These are phyloP conservation scores for Cytospora mali DNA, from an alignment of 2,329 filamentous ascomycete species.

Conservation along the genomic window DNA sequence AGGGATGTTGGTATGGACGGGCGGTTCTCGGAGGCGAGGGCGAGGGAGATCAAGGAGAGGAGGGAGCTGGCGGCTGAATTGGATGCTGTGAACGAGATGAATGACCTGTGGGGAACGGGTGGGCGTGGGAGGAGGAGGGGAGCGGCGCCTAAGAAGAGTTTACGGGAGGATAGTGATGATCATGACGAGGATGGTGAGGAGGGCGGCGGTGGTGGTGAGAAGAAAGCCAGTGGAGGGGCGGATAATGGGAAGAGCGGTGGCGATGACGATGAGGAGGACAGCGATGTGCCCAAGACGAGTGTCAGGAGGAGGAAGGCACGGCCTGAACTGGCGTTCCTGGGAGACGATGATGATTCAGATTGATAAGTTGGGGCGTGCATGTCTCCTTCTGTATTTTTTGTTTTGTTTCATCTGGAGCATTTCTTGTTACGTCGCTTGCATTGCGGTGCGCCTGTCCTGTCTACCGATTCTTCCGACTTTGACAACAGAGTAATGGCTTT, in stretches of 20 bases:
- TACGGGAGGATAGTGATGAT: conserved; percentile 41
- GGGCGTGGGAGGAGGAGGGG: conserved; percentile 47
- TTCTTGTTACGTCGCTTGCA: background rate
- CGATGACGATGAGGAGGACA: conserved; percentile 36
- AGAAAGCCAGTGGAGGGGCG: conserved; percentile 34
- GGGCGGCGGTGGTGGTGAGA: conserved; percentile 35
- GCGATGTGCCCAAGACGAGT: conserved; percentile 44
- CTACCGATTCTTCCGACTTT: background rate
- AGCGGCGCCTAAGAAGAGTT: conserved; percentile 38
- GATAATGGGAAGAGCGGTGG: conserved; percentile 37
- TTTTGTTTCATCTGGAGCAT: no score
- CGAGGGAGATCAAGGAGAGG: conserved; percentile 82
- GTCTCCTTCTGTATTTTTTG: background rate
- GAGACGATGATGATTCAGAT: conserved; percentile 70
- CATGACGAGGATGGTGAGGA: conserved; percentile 39
- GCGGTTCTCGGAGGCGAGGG: conserved; percentile 82
- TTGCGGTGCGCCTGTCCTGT: background rate
- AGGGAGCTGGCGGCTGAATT: conserved; percentile 84
- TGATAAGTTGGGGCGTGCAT: conserved; percentile 35
- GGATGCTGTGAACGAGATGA: conserved; percentile 81
- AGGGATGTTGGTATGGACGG: conserved; percentile 84
- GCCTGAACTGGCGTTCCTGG: conserved; percentile 66
- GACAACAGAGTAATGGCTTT: background rate
- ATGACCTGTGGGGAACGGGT: conserved; percentile 72
- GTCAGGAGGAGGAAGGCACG: conserved; percentile 51